Percentiles rank a stretch among this genome's conserved stretches.
These are phyloP conservation scores for Phoma sp. DNA, from an alignment of 2,329 filamentous ascomycete genomes.

Conservation along the genomic window DNA sequence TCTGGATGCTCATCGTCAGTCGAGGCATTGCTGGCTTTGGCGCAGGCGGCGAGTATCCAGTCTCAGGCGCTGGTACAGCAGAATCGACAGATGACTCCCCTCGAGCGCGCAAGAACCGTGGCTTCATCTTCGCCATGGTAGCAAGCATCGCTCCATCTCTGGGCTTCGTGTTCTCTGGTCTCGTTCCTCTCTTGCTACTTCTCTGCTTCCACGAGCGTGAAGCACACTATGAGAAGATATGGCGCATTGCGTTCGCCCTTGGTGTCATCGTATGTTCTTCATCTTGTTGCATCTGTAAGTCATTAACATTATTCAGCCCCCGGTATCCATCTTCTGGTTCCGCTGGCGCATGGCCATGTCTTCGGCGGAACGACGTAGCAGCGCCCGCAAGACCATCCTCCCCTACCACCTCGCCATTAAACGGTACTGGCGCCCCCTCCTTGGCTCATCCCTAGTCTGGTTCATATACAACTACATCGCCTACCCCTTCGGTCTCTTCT, in stretches of 20 bases:
- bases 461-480: constrained; percentile 63
- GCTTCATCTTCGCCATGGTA: constrained; percentile 65
- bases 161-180: constrained; percentile 59
- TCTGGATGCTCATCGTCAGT: constrained; percentile 54
- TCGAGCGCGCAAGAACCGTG: constrained; percentile 55
- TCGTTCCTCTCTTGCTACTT: constrained; percentile 59
- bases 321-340: constrained; percentile 61
- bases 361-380: constrained; percentile 56
- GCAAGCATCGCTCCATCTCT: constrained; percentile 58
- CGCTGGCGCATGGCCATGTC: constrained; percentile 60
- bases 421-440: constrained; percentile 57
- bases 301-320: constrained; percentile 36
- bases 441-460: constrained; percentile 59
- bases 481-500: constrained; percentile 63
- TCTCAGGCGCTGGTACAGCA: constrained; percentile 56
- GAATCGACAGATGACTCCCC: constrained; percentile 62
- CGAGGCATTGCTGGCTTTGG: constrained; percentile 55
- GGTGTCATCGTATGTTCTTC: constrained; percentile 49
- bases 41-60: constrained; percentile 58
- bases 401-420: constrained; percentile 58
- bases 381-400: constrained; percentile 49
- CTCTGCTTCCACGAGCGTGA: constrained; percentile 56
- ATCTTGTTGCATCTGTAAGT: no score
- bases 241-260: constrained; percentile 59
- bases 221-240: constrained; percentile 53